Percentiles rank a stretch among this genome's conserved stretches.
These are phyloP conservation scores for Coprinopsis sp. DNA, from an alignment of 768 basidiomycete genomes.

Conservation along the genomic window DNA sequence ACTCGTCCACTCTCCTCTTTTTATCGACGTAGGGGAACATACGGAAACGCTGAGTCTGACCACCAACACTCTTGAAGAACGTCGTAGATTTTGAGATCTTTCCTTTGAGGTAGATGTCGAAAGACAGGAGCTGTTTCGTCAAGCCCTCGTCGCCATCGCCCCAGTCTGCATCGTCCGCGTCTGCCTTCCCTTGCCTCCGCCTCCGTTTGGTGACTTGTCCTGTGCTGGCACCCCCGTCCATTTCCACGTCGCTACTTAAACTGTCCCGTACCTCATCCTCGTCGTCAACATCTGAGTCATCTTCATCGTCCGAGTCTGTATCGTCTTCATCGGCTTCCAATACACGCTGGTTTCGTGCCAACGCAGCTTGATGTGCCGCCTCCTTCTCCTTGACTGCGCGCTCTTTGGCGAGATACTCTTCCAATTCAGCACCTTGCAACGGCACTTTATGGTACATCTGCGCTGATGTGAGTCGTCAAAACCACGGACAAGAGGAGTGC, in stretches of 20 bases:
- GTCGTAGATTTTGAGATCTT: constrained; percentile 82
- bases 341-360: constrained; percentile 80
- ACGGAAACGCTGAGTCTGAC: constrained; percentile 75
- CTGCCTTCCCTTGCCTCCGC: constrained; percentile 34
- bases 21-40: constrained; percentile 98
- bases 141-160: constrained; percentile 72
- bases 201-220: constrained; percentile 19
- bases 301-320: constrained; percentile 70
- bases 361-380: constrained; percentile 78
- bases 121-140: constrained; percentile 74
- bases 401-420: constrained; percentile 72
- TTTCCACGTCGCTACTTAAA: constrained; percentile 51
- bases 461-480: neutral
- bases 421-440: constrained; percentile 83
- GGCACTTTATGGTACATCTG: constrained; percentile 90
- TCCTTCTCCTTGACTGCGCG: constrained; percentile 75
- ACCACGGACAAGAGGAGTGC: neutral
- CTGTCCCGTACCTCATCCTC: constrained; percentile 60
- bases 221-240: constrained; percentile 28
- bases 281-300: constrained; percentile 55
- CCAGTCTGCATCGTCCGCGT: constrained; percentile 59
- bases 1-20: constrained; percentile 88
- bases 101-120: constrained; percentile 97
- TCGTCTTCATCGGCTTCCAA: constrained; percentile 94
- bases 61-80: constrained; percentile 78